Evolutionary conservation across 2,329 filamentous ascomycete genomes (phyloP).

Genomic region (Colletotrichum acutatum): DNA sequence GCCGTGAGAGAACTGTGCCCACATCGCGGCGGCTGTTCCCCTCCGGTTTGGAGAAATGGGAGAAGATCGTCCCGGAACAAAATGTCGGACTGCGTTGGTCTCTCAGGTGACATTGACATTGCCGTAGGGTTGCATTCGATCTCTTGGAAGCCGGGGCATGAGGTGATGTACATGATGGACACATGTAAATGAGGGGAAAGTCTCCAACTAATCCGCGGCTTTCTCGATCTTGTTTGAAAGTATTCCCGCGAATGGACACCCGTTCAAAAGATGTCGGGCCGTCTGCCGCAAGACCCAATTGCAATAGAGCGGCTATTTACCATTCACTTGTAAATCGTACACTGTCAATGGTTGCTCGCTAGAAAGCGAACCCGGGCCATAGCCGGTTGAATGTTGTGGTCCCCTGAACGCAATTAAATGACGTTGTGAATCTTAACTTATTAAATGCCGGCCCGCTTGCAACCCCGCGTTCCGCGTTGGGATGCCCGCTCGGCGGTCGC

Average conservation of each 20-base stretch:
- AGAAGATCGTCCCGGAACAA: not conserved
- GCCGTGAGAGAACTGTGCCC: not conserved
- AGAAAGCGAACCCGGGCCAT: not conserved
- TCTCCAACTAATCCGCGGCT: not conserved
- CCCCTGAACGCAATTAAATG: slow-evolving; percentile 1
- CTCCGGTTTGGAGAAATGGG: slow-evolving; percentile 15
- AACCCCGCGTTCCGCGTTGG: slow-evolving; percentile 31
- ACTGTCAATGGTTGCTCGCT: not conserved
- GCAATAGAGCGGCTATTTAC: not conserved
- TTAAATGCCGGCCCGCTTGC: slow-evolving; percentile 15
- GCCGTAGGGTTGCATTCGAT: slow-evolving; percentile 24
- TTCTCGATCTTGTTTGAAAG: not conserved
- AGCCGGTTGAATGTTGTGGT: not conserved
- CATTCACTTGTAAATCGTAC: too few species aligned
- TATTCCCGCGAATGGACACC: not conserved
- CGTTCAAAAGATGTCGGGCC: not conserved
- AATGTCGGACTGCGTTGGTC: not conserved
- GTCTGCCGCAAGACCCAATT: slow-evolving; percentile 3
- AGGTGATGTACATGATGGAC: not conserved
- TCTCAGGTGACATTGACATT: slow-evolving; percentile 14
- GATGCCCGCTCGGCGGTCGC: slow-evolving; percentile 1
- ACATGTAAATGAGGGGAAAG: slow-evolving; percentile 8
- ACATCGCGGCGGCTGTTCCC: not conserved
- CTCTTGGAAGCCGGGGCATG: slow-evolving; percentile 22
- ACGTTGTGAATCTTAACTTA: slow-evolving; percentile 14